phyloP scores from a whole-genome alignment of 176 grass and related monocot genomes.

The Otatea glauca region DNA sequence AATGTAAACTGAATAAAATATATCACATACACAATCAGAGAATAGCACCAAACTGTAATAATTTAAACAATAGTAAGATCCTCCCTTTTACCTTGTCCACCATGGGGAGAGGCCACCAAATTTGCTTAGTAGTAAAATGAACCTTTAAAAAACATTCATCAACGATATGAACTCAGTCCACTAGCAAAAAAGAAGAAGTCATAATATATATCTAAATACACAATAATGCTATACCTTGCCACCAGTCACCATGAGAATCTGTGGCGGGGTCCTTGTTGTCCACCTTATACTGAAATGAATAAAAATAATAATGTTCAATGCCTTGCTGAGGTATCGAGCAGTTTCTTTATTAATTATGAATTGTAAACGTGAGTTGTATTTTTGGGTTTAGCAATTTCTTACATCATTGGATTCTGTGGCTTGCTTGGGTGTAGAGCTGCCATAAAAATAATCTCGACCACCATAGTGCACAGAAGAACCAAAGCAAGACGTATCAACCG shows the following conservation, averaged over 20 bases:
- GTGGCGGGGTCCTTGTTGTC: constrained; percentile 58
- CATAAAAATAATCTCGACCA: constrained; percentile 84
- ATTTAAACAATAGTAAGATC: constrained; percentile 18
- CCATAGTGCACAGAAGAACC: constrained; percentile 87
- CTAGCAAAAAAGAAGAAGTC: no score
- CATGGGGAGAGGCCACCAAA: constrained; percentile 31
- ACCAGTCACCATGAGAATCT: constrained; percentile 94
- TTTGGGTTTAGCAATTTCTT: constrained; percentile 17
- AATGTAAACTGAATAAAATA: constrained; percentile 20
- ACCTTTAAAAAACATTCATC: constrained; percentile 58
- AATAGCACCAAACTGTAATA: neutral
- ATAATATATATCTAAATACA: constrained; percentile 6
- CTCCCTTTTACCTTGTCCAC: constrained; percentile 47
- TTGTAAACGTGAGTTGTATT: neutral
- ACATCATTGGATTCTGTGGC: constrained; percentile 47
- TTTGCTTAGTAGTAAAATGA: constrained; percentile 89
- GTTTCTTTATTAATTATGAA: constrained; percentile 8
- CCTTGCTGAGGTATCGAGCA: constrained; percentile 2
- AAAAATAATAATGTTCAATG: constrained; percentile 1
- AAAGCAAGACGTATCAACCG: constrained; percentile 69
- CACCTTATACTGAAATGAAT: constrained; percentile 57
- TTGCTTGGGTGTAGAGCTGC: constrained; percentile 54
- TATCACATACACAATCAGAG: neutral
- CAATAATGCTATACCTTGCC: constrained; percentile 73
- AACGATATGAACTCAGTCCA: constrained; percentile 11